phyloP scores from a whole-genome alignment of 2,329 filamentous ascomycete species.

The Didymella segeticola region DNA sequence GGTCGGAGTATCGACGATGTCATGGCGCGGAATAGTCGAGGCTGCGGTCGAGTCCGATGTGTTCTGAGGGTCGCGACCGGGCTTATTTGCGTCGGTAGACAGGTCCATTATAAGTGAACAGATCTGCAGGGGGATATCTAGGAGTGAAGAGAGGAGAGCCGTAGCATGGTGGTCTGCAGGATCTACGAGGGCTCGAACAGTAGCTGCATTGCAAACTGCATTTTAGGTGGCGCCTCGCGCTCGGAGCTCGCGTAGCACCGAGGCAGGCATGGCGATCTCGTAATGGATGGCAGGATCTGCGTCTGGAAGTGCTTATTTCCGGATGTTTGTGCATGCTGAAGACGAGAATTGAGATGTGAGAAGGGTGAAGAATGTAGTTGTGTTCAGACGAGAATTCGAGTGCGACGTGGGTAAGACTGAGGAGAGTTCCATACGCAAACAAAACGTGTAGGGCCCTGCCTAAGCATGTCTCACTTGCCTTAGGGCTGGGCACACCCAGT shows the following conservation, averaged over 20 bases:
- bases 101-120: conserved; percentile 11
- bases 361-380: no score
- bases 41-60: background rate
- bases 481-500: conserved; percentile 1
- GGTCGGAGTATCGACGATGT: conserved; percentile 18
- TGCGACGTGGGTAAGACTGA: background rate
- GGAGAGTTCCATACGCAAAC: no score
- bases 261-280: conserved; percentile 6
- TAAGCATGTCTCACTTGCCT: conserved; percentile 13
- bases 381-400: background rate
- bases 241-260: conserved; percentile 7
- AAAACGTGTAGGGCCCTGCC: background rate
- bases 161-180: conserved; percentile 8
- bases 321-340: background rate
- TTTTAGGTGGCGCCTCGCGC: conserved; percentile 1
- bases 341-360: no score
- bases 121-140: background rate
- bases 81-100: conserved; percentile 10
- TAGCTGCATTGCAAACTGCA: conserved; percentile 5
- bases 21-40: conserved; percentile 6
- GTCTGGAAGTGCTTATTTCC: conserved; percentile 1
- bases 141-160: conserved; percentile 9
- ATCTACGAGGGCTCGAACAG: conserved; percentile 4
- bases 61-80: conserved; percentile 4
- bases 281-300: background rate